Conservation (phyloP, 306 rosid genomes). For the Gillenia trifoliata region DNA sequence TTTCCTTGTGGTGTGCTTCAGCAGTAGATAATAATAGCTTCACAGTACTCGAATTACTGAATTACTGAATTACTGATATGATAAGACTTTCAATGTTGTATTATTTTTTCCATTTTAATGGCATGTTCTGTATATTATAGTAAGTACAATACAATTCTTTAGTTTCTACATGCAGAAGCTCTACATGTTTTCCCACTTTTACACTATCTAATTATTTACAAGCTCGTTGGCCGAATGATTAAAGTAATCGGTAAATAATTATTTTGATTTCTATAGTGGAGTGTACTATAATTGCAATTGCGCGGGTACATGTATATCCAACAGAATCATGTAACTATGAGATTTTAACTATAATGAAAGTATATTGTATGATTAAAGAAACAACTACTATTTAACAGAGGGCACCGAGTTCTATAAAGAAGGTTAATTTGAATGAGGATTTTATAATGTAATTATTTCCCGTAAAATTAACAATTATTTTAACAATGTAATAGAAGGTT, state of each 20-base stretch:
- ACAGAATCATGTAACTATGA: neutral
- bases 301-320: neutral
- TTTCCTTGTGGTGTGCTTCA: slow-evolving; percentile 31
- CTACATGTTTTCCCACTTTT: neutral
- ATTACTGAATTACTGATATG: slow-evolving; percentile 9
- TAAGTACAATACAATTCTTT: neutral
- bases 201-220: neutral
- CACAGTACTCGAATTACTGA: slow-evolving; percentile 16
- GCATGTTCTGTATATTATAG: neutral
- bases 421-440: too few relatives aligned
- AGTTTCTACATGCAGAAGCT: neutral
- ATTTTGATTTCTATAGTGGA: slow-evolving; percentile 17
- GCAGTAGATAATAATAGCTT: slow-evolving; percentile 42
- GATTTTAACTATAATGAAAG: slow-evolving; percentile 9
- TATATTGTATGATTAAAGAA: neutral
- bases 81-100: neutral
- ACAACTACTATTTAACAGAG: neutral
- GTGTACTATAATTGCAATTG: slow-evolving; percentile 15
- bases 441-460: too few relatives aligned
- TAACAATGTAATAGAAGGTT: too few relatives aligned
- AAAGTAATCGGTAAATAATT: slow-evolving; percentile 3
- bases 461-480: too few relatives aligned
- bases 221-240: neutral
- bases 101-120: neutral
- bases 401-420: neutral